Evolutionary conservation across 1,284 basidiomycete genomes (phyloP).

Genomic region (Ceratobasidium sp.): DNA sequence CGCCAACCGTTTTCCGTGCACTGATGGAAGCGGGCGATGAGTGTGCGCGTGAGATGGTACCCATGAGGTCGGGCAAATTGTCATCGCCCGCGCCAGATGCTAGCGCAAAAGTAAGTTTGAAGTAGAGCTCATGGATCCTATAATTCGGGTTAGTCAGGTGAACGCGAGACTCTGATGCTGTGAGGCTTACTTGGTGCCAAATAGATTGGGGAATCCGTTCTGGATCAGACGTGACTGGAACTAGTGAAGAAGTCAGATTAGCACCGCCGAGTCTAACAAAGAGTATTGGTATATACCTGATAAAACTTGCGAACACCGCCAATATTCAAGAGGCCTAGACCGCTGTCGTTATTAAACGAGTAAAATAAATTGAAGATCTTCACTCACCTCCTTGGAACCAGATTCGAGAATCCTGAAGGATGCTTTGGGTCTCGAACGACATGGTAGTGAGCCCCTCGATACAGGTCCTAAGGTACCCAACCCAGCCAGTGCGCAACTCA

Average conservation of each 20-base stretch:
- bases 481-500: slow-evolving; percentile 38
- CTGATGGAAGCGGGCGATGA: slow-evolving; percentile 34
- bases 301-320: slow-evolving; percentile 43
- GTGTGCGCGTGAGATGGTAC: slow-evolving; percentile 29
- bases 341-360: background rate
- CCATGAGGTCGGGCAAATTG: slow-evolving; percentile 40
- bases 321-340: slow-evolving; percentile 32
- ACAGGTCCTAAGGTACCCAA: slow-evolving; percentile 31
- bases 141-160: background rate
- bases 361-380: background rate
- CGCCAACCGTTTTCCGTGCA: slow-evolving; percentile 40
- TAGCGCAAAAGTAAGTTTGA: slow-evolving; percentile 37
- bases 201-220: slow-evolving; percentile 42
- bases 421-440: slow-evolving; percentile 40
- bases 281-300: slow-evolving; percentile 16
- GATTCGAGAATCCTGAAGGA: slow-evolving; percentile 39
- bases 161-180: background rate
- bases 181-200: slow-evolving; percentile 36
- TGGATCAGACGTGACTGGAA: slow-evolving; percentile 30
- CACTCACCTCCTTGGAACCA: slow-evolving; percentile 42
- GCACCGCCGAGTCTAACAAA: background rate
- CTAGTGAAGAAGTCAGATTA: slow-evolving; percentile 9
- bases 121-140: slow-evolving; percentile 41
- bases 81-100: slow-evolving; percentile 18
- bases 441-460: slow-evolving; percentile 42